Evolutionary conservation across 139 green algal species (phyloP), one percentile per base, ranked within the genome.

Genomic region (Chlorella sorokiniana): DNA sequence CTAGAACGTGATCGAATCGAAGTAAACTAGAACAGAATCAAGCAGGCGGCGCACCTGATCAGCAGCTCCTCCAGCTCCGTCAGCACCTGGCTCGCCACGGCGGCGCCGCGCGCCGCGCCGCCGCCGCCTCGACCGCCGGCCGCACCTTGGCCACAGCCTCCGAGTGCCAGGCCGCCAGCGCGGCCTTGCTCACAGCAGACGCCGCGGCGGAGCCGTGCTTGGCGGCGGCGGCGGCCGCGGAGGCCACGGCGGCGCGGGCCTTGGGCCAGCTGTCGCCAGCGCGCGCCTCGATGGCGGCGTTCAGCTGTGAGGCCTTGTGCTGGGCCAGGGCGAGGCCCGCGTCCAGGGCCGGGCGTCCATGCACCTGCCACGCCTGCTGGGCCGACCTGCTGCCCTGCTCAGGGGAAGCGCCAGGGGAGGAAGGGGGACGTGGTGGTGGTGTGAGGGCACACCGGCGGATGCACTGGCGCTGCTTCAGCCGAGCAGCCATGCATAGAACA

Each of bases 1-100:
- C n/a, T n/a, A n/a, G n/a, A n/a, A n/a, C n/a, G n/a, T n/a, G n/a
- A n/a, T n/a, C n/a, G n/a, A n/a, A n/a, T n/a, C n/a, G n/a, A n/a
- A n/a, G n/a, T n/a, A n/a, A n/a, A n/a, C n/a, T n/a, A n/a, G n/a
- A n/a, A n/a, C n/a, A n/a, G n/a, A n/a, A n/a, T n/a, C n/a, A n/a
- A n/a, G n/a, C n/a, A n/a, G n/a, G n/a, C n/a, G n/a, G n/a, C 42
- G 16, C 51, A 81, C 75, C 62, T 59, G 59, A 81, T 81, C 1
- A 81, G 75, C 59, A 81, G n/a, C n/a, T 42, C 38, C 54, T 81
- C 75, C 40, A 81, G 59, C 59, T 81, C 75, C 7, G 4, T 29
- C 75, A 45, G 40, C 75, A 81, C 75, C 56, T 52, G 65, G 6
- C 6, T 18, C 18, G 29, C 56, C 59, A 37, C 22, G 27, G 48